Base-by-base conservation (phyloP, 805 yeast species). In the Priceomyces melissophilus region DNA sequence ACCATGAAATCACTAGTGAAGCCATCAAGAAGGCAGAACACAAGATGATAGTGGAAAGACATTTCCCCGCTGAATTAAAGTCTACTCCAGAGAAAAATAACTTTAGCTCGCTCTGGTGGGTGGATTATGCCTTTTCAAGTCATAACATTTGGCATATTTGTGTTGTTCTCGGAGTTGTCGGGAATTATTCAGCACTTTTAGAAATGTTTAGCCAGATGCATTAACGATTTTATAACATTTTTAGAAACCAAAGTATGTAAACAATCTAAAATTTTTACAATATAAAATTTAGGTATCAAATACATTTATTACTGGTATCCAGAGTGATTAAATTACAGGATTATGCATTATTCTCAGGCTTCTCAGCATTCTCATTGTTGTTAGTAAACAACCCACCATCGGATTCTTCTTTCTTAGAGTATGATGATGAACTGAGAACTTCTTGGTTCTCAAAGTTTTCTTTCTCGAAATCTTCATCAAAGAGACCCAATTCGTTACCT, bases 61-160 rank as follows among this genome's bases (percentile, higher is more conserved):
- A 68, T 46, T 69, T 69, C 42, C 71, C 69, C 9, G 53, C 49
- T 17, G 35, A 49, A 10, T 69, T 69, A 6, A 49, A 47, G 1
- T 42, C 45, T 15, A 65, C 73, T 2, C 71, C 71, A 5, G 65
- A 63, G 41, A 50, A 50, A 37, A 49, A 61, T 2, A 67, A 65
- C 11, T 71, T 82, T 39, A 52, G 63, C 28, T 79, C 88, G 1
- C 58, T 85, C 14, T 91, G 84, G 91, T 89, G 96, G 91, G 82
- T 82, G 11, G 93, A 86, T 52, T 85, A 84, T 58, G 60, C 76
- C 20, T 70, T 82, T 40, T 75, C 80, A 32, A 87, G 96, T 29
- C 99, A 91, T 61, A 90, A 89, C 54, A 69, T 91, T 25, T 91
- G 99, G 99, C 99, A 91, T 64, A 59, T 88, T 10, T 87, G 85